Percentiles rank a stretch among this genome's conserved stretches.
Evolutionary conservation across 768 basidiomycete species (phyloP).

Genomic region (Macrolepiota albuminosa): DNA sequence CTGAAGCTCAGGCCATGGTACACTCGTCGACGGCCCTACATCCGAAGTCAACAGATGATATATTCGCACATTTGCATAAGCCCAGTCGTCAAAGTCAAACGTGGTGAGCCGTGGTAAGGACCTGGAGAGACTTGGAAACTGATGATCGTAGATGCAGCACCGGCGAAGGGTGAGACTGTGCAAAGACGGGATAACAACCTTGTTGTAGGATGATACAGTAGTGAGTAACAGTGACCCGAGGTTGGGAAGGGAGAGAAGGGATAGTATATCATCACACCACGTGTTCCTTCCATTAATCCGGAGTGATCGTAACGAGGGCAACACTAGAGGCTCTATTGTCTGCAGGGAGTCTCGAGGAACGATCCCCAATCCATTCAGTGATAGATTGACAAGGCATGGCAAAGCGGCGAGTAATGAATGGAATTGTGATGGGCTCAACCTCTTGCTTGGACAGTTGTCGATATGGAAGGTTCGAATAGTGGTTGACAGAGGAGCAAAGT

Average conservation of each 20-base stretch:
- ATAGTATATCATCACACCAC: slow-evolving; percentile 27
- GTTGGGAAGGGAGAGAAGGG: slow-evolving; percentile 28
- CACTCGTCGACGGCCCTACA: neutral
- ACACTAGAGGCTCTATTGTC: slow-evolving; percentile 22
- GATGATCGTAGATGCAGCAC: slow-evolving; percentile 27
- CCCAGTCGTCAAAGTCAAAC: slow-evolving; percentile 30
- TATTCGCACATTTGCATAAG: slow-evolving; percentile 22
- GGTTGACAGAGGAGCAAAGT: slow-evolving; percentile 31
- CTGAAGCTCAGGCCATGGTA: slow-evolving; percentile 31
- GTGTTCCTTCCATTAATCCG: slow-evolving; percentile 35
- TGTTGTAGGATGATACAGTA: slow-evolving; percentile 30
- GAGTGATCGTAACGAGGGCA: slow-evolving; percentile 34
- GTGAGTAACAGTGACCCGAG: slow-evolving; percentile 33
- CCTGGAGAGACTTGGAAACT: slow-evolving; percentile 27
- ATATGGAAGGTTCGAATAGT: slow-evolving; percentile 37
- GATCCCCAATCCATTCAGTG: slow-evolving; percentile 34
- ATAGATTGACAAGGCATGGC: slow-evolving; percentile 34
- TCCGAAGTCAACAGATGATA: slow-evolving; percentile 23
- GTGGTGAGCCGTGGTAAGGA: slow-evolving; percentile 30
- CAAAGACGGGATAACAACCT: slow-evolving; percentile 26
- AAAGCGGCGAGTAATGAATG: slow-evolving; percentile 27
- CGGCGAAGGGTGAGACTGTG: slow-evolving; percentile 27
- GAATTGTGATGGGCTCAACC: slow-evolving; percentile 32
- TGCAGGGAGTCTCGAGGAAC: slow-evolving; percentile 26
- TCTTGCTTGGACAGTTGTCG: slow-evolving; percentile 32